Percentiles rank a stretch among this genome's conserved stretches.
These are phyloP conservation scores for Ceratocystis diversiconidia DNA, from an alignment of 2,329 filamentous ascomycete genomes.

Conservation along the genomic window DNA sequence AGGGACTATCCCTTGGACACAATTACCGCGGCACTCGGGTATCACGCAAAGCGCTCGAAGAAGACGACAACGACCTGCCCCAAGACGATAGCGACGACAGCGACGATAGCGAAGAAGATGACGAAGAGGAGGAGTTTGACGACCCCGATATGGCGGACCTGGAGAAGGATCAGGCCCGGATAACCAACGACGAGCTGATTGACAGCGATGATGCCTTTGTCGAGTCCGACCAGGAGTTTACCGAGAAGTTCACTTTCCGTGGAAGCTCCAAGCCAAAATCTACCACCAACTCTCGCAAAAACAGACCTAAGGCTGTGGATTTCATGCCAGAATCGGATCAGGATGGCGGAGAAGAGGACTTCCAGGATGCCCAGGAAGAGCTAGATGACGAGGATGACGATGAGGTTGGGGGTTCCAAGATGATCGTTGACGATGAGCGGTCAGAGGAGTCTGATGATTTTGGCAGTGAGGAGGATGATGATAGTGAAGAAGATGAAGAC, in stretches of 20 bases:
- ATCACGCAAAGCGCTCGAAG: conserved; percentile 51
- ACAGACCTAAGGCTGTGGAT: conserved; percentile 39
- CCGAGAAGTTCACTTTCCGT: conserved; percentile 56
- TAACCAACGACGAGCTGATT: conserved; percentile 45
- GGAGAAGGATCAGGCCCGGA: conserved; percentile 33
- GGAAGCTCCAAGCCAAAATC: conserved; percentile 40
- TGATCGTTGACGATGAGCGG: conserved; percentile 25
- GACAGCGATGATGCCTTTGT: conserved; percentile 59
- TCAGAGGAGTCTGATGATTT: conserved; percentile 24
- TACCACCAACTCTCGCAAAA: conserved; percentile 25
- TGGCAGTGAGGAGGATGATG: conserved; percentile 27
- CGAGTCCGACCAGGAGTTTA: conserved; percentile 69
- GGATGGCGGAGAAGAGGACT: conserved; percentile 26
- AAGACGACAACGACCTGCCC: conserved; percentile 31
- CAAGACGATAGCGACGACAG: conserved; percentile 35
- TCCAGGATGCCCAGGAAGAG: conserved; percentile 28
- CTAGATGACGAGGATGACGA: conserved; percentile 28
- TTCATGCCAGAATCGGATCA: conserved; percentile 39
- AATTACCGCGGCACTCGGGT: conserved; percentile 68
- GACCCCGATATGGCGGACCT: conserved; percentile 44
- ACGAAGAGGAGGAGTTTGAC: conserved; percentile 38
- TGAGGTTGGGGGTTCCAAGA: conserved; percentile 24
- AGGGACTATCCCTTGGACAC: conserved; percentile 54
- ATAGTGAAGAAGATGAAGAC: conserved; percentile 27
- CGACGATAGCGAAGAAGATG: conserved; percentile 32